Percentiles rank a stretch among this genome's conserved stretches.
These are phyloP conservation scores for Rehmannia glutinosa DNA, from an alignment of 257 asterid genomes.

Conservation along the genomic window DNA sequence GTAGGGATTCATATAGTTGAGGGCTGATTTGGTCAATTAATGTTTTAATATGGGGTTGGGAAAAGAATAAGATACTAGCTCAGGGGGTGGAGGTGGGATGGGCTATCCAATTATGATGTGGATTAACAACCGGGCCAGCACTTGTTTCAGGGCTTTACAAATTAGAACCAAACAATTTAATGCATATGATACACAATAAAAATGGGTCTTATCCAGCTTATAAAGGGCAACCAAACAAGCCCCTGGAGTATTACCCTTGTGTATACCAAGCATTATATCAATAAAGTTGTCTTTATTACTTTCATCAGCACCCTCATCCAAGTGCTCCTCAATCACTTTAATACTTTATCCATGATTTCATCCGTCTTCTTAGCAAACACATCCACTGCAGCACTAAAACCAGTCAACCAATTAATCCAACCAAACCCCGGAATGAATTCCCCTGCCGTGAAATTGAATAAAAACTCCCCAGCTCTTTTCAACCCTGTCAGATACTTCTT, in stretches of 20 bases:
- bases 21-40: no score
- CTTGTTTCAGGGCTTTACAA: no score
- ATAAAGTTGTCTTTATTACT: background rate
- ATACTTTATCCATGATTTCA: background rate
- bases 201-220: no score
- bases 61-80: no score
- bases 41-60: no score
- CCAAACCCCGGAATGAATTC: conserved; percentile 23
- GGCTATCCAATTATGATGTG: no score
- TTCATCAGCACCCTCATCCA: background rate
- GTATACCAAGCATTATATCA: conserved; percentile 8
- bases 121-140: no score
- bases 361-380: background rate
- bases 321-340: background rate
- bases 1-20: no score
- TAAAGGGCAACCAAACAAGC: background rate
- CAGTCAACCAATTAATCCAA: conserved; percentile 17
- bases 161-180: no score
- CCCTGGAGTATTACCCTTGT: conserved; percentile 6
- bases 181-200: no score
- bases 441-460: conserved; percentile 2
- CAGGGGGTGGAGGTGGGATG: no score
- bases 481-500: background rate
- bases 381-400: conserved; percentile 7
- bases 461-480: background rate